Evolutionary conservation across 768 basidiomycete genomes (phyloP), one percentile per base, ranked within the genome.

Genomic region (Cystobasidiopsis lactophilus): DNA sequence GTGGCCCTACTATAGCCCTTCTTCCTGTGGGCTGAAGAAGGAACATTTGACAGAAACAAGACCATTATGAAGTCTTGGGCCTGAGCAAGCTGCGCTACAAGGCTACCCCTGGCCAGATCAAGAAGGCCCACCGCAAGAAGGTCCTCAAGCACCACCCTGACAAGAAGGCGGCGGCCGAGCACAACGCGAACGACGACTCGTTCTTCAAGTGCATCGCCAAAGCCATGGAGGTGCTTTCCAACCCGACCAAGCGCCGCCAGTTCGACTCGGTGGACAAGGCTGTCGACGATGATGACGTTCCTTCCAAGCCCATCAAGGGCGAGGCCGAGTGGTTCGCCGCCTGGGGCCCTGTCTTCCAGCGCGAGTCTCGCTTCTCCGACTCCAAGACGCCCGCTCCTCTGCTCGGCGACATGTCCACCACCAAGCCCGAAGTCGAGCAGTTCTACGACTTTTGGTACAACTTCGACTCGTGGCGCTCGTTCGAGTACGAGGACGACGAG

Each of bases 371-470:
- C 33, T 98, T 98, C 75, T 88, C 85, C 59, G 79, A 78, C 60
- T 70, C 65, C 51, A 68, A 82, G 65, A 86, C 88, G 13, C 85
- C 86, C 5, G 45, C 29, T 9, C 89, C 85, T 5, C 66, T 72
- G 54, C 75, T 98, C 26, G 91, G 89, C 10, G 67, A 67, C 27
- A 67, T 73, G 55, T 74, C 82, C 41, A 76, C 79, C 21, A 66
- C 77, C 53, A 91, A 93, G 68, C 74, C 75, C 58, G 75, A 76
- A 52, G 89, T 95, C 51, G 84, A 91, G 66, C 73, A 69, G 5
- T 95, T 98, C 73, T 98, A 98, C 72, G 82, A 95, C 67, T 93
- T 91, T 68, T 98, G 88, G 86, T 96, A 98, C 74, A 91, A 89
- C 74, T 91, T 98, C 69, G 91, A 95, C 68, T 84, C 81, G 59